Conservation (phyloP, 2,329 filamentous ascomycete genomes). For the Cercospora zeae-maydis region DNA sequence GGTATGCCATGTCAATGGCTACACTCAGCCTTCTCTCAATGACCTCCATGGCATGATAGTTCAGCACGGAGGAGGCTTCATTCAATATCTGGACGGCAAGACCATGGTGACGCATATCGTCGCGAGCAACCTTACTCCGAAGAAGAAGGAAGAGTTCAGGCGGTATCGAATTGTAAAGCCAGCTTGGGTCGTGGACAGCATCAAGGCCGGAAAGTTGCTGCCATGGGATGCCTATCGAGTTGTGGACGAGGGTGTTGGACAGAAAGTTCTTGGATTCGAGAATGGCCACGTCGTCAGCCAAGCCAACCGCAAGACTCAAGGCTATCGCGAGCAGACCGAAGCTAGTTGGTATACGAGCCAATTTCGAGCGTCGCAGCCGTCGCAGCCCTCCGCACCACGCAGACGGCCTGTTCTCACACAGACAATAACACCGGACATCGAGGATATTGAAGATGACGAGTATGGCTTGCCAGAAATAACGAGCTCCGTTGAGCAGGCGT, state of each 20-base stretch:
- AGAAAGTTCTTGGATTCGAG: constrained; percentile 68
- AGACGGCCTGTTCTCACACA: constrained; percentile 27
- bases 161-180: constrained; percentile 91
- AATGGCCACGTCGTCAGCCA: constrained; percentile 65
- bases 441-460: constrained; percentile 32
- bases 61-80: constrained; percentile 85
- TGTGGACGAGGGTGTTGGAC: constrained; percentile 75
- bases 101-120: constrained; percentile 93
- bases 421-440: constrained; percentile 34
- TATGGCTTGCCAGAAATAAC: constrained; percentile 32
- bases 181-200: constrained; percentile 88
- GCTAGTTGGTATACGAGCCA: constrained; percentile 79
- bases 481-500: constrained; percentile 35
- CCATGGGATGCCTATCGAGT: constrained; percentile 85
- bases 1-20: constrained; percentile 89
- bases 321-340: constrained; percentile 78
- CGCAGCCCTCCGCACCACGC: constrained; percentile 10
- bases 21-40: constrained; percentile 88
- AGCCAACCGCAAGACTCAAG: constrained; percentile 54
- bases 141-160: constrained; percentile 84
- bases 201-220: constrained; percentile 73
- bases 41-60: constrained; percentile 86
- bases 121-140: constrained; percentile 81
- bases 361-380: constrained; percentile 40
- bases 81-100: constrained; percentile 93